Conservation (phyloP, 1,139 yeast species). For the Debaryomyces sp. region DNA sequence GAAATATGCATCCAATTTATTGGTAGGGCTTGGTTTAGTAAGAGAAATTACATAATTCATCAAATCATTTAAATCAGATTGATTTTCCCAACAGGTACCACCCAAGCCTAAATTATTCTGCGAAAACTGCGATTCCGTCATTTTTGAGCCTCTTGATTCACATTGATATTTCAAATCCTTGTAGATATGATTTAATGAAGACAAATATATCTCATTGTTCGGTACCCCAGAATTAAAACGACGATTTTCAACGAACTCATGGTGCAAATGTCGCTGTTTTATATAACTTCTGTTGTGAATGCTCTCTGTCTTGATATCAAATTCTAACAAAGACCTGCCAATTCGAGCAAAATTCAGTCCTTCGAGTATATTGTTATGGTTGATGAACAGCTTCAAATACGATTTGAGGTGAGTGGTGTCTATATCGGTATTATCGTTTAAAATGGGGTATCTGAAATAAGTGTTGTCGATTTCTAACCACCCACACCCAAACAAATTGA, state of each 20-base stretch:
- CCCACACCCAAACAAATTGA: conserved; percentile 81
- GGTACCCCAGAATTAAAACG: conserved; percentile 5
- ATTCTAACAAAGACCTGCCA: conserved; percentile 65
- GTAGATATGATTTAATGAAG: conserved; percentile 64
- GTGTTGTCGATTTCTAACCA: conserved; percentile 54
- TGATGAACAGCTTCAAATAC: conserved; percentile 22
- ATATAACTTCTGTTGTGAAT: conserved; percentile 58
- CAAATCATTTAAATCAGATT: conserved; percentile 32
- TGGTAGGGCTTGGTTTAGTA: conserved; percentile 8
- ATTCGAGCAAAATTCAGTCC: conserved; percentile 45
- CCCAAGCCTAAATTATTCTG: conserved; percentile 17
- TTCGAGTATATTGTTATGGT: conserved; percentile 27
- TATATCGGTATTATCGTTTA: conserved; percentile 6
- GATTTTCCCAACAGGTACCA: conserved; percentile 36
- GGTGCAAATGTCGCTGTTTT: conserved; percentile 50
- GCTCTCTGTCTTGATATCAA: conserved; percentile 63
- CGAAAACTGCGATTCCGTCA: conserved; percentile 17
- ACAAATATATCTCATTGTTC: conserved; percentile 39
- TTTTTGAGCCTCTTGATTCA: conserved; percentile 33
- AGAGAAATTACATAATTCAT: conserved; percentile 34
- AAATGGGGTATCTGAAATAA: conserved; percentile 45
- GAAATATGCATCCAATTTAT: conserved; percentile 18
- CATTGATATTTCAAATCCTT: conserved; percentile 64
- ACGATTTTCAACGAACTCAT: conserved; percentile 42
- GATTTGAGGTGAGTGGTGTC: conserved; percentile 13